Percentiles rank a stretch among this genome's conserved stretches.
phyloP scores from a whole-genome alignment of 768 basidiomycete species.

The Thelephora ganbajun region DNA sequence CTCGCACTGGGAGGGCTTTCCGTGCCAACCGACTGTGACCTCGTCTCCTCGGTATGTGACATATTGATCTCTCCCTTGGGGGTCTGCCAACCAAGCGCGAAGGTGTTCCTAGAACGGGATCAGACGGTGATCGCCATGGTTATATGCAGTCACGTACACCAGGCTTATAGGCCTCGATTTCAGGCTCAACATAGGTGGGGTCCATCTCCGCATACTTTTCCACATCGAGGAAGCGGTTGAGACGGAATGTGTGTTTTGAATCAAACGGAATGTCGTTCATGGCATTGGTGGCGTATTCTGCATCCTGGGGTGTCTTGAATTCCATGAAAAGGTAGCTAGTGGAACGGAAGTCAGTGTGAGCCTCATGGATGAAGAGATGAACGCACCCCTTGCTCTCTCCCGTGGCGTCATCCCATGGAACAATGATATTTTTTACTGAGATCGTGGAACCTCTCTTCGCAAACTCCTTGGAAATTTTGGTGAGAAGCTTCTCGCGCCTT shows the following conservation, averaged over 20 bases:
- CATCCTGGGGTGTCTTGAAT: conserved; percentile 56
- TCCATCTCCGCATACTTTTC: conserved; percentile 69
- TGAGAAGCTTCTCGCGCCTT: conserved; percentile 69
- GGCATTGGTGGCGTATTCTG: conserved; percentile 45
- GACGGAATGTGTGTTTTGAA: conserved; percentile 67
- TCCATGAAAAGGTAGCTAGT: conserved; percentile 75
- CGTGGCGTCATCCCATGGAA: conserved; percentile 77
- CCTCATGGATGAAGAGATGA: not conserved
- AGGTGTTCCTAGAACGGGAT: conserved; percentile 65
- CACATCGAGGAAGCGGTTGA: conserved; percentile 84
- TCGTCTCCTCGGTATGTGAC: conserved; percentile 88
- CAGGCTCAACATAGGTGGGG: conserved; percentile 67
- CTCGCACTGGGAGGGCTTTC: conserved; percentile 78
- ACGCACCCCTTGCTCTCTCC: conserved; percentile 88
- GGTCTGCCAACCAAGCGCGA: conserved; percentile 87
- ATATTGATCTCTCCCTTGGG: conserved; percentile 89
- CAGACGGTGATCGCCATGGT: not conserved
- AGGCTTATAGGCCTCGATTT: conserved; percentile 56
- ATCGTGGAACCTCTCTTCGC: conserved; percentile 65
- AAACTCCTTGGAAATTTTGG: conserved; percentile 77
- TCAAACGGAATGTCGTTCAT: conserved; percentile 80
- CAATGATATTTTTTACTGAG: conserved; percentile 61
- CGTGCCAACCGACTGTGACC: conserved; percentile 85
- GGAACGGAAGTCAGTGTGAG: conserved; percentile 4
- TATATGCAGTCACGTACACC: conserved; percentile 35